Evolutionary conservation across 257 asterid species (phyloP).

Genomic region (Perilla frutescens): DNA sequence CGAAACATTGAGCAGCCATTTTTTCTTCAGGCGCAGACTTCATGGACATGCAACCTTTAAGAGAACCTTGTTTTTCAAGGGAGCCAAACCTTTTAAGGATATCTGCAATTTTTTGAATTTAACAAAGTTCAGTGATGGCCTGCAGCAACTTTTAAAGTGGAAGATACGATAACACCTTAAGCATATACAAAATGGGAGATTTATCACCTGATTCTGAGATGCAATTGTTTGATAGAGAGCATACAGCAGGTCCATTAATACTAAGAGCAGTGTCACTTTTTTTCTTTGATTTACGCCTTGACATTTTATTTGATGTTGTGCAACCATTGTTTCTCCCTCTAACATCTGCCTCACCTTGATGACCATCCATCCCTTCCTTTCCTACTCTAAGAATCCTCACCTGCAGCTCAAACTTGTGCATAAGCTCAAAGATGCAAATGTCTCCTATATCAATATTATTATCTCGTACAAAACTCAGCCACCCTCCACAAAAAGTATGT

Average conservation of each 20-base stretch:
- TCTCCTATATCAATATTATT: constrained; percentile 75
- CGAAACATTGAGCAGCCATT: constrained; percentile 78
- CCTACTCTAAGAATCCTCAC: constrained; percentile 77
- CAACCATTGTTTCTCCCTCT: constrained; percentile 46
- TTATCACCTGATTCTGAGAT: constrained; percentile 57
- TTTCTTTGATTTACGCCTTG: constrained; percentile 57
- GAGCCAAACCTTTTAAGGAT: constrained; percentile 51
- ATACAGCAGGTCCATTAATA: constrained; percentile 42
- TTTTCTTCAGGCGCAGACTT: constrained; percentile 95
- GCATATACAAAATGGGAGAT: background rate
- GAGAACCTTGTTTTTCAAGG: constrained; percentile 60
- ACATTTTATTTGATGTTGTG: constrained; percentile 43
- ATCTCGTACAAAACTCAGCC: constrained; percentile 93
- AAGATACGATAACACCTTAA: constrained; percentile 10
- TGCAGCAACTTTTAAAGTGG: constrained; percentile 10
- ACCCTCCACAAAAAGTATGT: constrained; percentile 96
- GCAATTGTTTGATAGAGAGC: constrained; percentile 42
- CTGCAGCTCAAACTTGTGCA: constrained; percentile 67
- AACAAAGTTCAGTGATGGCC: constrained; percentile 25
- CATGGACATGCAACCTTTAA: constrained; percentile 85
- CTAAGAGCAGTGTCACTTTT: constrained; percentile 44
- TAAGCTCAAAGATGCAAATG: constrained; percentile 87
- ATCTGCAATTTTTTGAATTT: constrained; percentile 44
- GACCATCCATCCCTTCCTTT: constrained; percentile 57
- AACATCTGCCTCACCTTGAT: constrained; percentile 48